phyloP scores from a whole-genome alignment of 495 filamentous ascomycete species.

The Podospora sp. region DNA sequence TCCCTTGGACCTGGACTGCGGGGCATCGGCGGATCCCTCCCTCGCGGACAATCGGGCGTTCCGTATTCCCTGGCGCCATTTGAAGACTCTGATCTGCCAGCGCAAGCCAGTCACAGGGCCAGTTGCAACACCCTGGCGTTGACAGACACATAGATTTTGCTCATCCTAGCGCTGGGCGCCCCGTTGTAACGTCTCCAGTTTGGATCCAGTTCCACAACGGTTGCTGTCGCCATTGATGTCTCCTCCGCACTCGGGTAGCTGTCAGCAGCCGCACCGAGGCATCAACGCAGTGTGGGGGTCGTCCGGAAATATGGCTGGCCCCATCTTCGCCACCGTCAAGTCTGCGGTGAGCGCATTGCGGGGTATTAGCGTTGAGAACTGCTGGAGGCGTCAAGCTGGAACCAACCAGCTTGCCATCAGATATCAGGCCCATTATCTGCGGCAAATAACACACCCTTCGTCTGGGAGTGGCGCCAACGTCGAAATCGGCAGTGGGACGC shows the following conservation, averaged over 20 bases:
- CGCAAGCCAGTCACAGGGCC: background rate
- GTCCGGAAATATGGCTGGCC: background rate
- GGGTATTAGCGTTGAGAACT: background rate
- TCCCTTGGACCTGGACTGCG: background rate
- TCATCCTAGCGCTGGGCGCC: background rate
- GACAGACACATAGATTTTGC: background rate
- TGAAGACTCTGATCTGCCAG: background rate
- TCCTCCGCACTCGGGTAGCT: background rate
- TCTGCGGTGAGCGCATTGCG: background rate
- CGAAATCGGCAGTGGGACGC: background rate
- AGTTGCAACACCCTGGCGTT: background rate
- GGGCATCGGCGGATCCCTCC: conserved; percentile 14
- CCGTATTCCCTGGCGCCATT: background rate
- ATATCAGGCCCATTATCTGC: background rate
- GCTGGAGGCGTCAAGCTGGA: background rate
- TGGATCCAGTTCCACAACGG: background rate
- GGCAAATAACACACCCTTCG: background rate
- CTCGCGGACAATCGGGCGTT: background rate
- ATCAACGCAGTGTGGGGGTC: background rate
- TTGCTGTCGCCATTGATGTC: background rate
- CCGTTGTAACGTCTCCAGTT: background rate
- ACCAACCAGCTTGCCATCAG: background rate
- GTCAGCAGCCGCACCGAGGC: background rate
- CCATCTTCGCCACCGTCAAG: background rate
- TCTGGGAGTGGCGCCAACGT: background rate